These are phyloP conservation scores for Blastobotrys chiropterorum DNA, from an alignment of 805 yeast genomes.

Conservation along the genomic window DNA sequence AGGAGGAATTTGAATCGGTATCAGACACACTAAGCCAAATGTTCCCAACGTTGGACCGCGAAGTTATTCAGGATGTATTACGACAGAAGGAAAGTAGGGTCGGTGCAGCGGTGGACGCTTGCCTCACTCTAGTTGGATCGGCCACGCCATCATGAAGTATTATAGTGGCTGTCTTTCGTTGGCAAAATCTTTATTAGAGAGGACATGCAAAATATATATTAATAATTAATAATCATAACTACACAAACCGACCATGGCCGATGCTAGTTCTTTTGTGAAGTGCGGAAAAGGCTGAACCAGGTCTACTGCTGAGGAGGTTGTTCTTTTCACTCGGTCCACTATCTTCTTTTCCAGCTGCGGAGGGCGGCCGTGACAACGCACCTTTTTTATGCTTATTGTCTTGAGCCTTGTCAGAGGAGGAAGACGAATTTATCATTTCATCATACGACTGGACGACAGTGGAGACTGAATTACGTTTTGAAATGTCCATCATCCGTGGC, in stretches of 20 bases:
- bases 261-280: conserved; percentile 15
- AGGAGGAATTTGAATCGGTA: conserved; percentile 41
- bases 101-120: conserved; percentile 69
- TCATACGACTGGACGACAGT: background rate
- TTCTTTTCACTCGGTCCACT: too few species aligned
- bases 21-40: conserved; percentile 51
- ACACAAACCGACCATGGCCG: conserved; percentile 16
- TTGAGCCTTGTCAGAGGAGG: background rate
- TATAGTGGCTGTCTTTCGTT: too few species aligned
- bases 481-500: background rate
- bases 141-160: background rate
- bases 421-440: background rate
- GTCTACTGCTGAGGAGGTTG: conserved; percentile 7
- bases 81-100: conserved; percentile 57
- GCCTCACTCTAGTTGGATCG: conserved; percentile 32
- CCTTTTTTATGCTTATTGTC: conserved; percentile 1
- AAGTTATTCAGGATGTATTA: conserved; percentile 64
- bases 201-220: background rate
- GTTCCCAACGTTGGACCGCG: conserved; percentile 70
- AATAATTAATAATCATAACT: background rate
- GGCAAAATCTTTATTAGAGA: too few species aligned
- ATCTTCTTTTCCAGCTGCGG: too few species aligned
- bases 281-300: conserved; percentile 20
- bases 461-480: background rate
- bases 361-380: too few species aligned